Conservation (phyloP, 306 rosid species). For the Canavalia ensiformis region DNA sequence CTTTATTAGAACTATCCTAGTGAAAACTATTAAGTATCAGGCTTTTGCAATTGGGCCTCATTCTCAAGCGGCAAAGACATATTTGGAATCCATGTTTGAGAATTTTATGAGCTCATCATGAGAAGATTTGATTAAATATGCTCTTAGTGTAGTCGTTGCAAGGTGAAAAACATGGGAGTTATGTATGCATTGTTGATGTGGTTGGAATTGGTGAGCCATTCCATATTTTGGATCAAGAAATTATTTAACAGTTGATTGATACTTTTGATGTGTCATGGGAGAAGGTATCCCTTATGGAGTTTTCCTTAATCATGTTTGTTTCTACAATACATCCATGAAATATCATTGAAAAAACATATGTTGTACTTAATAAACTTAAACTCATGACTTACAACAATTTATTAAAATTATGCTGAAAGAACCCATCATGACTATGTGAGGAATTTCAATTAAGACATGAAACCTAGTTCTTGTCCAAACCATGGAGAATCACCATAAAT, state of each 20-base stretch:
- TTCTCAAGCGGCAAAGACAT: constrained; percentile 98
- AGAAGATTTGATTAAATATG: constrained; percentile 90
- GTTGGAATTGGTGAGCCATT: constrained; percentile 87
- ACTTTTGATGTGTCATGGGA: constrained; percentile 63
- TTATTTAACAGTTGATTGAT: constrained; percentile 83
- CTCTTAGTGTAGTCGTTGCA: constrained; percentile 89
- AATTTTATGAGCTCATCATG: constrained; percentile 69
- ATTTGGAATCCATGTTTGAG: constrained; percentile 84
- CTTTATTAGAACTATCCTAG: constrained; percentile 97
- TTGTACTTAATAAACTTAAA: constrained; percentile 46
- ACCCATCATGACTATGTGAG: no score
- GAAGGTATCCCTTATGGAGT: constrained; percentile 48
- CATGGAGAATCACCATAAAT: no score
- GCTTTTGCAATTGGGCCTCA: constrained; percentile 97
- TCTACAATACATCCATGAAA: constrained; percentile 55
- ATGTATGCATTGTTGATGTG: constrained; percentile 84
- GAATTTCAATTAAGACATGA: background rate
- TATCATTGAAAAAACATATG: constrained; percentile 43
- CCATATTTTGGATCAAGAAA: constrained; percentile 82
- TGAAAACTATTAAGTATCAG: constrained; percentile 91
- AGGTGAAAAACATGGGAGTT: constrained; percentile 85
- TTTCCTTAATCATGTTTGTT: constrained; percentile 29
- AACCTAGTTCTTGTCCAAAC: no score
- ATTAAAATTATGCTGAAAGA: constrained; percentile 33
- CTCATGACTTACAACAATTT: constrained; percentile 20